Percentiles rank a stretch among this genome's conserved stretches.
Conservation (phyloP, 805 yeast species). For the Deakozyma indianensis region DNA sequence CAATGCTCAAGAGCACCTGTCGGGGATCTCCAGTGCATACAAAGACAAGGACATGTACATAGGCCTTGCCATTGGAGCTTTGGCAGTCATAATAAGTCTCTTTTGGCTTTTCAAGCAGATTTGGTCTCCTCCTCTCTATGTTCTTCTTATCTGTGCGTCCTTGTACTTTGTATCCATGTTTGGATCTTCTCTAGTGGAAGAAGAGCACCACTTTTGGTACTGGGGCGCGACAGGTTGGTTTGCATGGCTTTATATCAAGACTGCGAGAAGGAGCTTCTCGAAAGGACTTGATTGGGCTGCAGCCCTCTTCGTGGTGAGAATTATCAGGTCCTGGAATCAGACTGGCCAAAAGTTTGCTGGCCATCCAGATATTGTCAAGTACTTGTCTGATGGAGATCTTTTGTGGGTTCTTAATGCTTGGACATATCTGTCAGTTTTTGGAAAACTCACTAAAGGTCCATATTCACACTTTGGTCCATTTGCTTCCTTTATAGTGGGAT, state of each 20-base stretch:
- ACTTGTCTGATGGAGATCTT: slow-evolving; percentile 20
- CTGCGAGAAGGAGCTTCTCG: slow-evolving; percentile 9
- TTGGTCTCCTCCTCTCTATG: slow-evolving; percentile 17
- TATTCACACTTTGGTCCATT: slow-evolving; percentile 13
- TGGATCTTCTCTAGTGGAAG: slow-evolving; percentile 86
- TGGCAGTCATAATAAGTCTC: not conserved
- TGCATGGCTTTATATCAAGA: slow-evolving; percentile 13
- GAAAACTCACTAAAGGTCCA: slow-evolving; percentile 11
- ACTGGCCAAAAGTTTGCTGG: slow-evolving; percentile 72
- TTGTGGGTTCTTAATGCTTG: slow-evolving; percentile 36
- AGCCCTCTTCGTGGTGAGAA: slow-evolving; percentile 24
- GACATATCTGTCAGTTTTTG: slow-evolving; percentile 23
- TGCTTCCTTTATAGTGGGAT: slow-evolving; percentile 21
- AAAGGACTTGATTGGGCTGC: slow-evolving; percentile 11
- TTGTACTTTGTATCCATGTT: slow-evolving; percentile 44
- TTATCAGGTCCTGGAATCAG: slow-evolving; percentile 72
- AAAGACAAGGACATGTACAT: slow-evolving; percentile 33
- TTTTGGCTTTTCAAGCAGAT: slow-evolving; percentile 21
- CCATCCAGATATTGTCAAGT: slow-evolving; percentile 33
- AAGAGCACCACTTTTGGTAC: slow-evolving; percentile 97
- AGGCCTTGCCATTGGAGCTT: slow-evolving; percentile 22
- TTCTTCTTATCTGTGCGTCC: slow-evolving; percentile 17
- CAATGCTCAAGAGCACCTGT: slow-evolving; percentile 21
- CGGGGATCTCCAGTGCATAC: slow-evolving; percentile 51
- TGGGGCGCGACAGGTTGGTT: slow-evolving; percentile 36